A percentile compares a stretch with the other conserved stretches of the same genome.
Conservation (phyloP, 176 grass and related monocot genomes). For the Puya raimondii region DNA sequence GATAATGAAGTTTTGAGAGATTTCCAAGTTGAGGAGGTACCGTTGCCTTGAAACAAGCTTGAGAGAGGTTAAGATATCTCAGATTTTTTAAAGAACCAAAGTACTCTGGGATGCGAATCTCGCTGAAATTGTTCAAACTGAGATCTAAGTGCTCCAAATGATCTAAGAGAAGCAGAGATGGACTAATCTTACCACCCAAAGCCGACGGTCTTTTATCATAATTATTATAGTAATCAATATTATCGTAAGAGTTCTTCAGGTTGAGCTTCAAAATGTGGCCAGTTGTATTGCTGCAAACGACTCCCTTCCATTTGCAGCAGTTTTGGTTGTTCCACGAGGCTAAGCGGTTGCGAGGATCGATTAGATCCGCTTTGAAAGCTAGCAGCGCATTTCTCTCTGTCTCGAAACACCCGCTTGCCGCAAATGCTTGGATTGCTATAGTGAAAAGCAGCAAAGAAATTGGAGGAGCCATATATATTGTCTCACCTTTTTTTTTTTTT, state of each 20-base stretch:
- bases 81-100: slow-evolving; percentile 18
- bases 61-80: slow-evolving; percentile 27
- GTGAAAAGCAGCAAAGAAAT: slow-evolving; percentile 2
- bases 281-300: slow-evolving; percentile 19
- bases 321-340: slow-evolving; percentile 19
- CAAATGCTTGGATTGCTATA: not conserved
- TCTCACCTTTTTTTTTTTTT: too few relatives aligned
- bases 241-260: not conserved
- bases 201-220: too few relatives aligned
- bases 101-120: not conserved
- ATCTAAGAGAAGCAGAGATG: slow-evolving; percentile 13
- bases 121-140: slow-evolving; percentile 23
- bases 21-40: slow-evolving; percentile 37
- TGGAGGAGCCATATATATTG: slow-evolving; percentile 3
- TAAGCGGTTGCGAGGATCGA: not conserved
- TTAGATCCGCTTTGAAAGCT: slow-evolving; percentile 8
- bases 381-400: slow-evolving; percentile 5
- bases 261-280: slow-evolving; percentile 15
- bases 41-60: not conserved
- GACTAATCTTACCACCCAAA: slow-evolving; percentile 18
- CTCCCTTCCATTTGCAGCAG: slow-evolving; percentile 22
- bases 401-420: not conserved
- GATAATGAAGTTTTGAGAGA: slow-evolving; percentile 20
- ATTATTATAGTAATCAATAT: too few relatives aligned
- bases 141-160: slow-evolving; percentile 25